phyloP scores from a whole-genome alignment of 805 yeast species.

The Ogataea siamensis region DNA sequence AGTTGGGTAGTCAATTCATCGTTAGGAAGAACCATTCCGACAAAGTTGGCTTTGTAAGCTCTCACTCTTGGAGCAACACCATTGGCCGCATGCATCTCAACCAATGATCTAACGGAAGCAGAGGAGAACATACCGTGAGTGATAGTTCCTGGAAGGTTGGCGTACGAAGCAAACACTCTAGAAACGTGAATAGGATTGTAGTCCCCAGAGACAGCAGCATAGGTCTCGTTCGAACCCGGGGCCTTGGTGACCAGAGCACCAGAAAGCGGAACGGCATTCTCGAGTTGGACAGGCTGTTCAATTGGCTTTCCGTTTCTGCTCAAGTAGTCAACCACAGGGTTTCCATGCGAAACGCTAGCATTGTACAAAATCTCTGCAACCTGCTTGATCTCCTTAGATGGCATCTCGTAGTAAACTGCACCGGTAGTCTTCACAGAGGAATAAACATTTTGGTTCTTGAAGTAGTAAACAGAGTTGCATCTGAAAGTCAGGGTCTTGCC shows the following conservation, averaged over 20 bases:
- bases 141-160: slow-evolving; percentile 93
- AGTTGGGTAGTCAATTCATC: slow-evolving; percentile 81
- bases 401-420: slow-evolving; percentile 80
- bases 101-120: slow-evolving; percentile 90
- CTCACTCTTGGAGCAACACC: slow-evolving; percentile 94
- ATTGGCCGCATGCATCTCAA: slow-evolving; percentile 98
- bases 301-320: slow-evolving; percentile 88
- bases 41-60: slow-evolving; percentile 86
- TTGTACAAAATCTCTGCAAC: slow-evolving; percentile 82
- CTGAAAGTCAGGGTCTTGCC: slow-evolving; percentile 85
- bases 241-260: slow-evolving; percentile 68
- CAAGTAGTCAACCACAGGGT: slow-evolving; percentile 94
- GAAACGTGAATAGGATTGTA: slow-evolving; percentile 98
- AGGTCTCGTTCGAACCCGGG: slow-evolving; percentile 94
- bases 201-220: slow-evolving; percentile 97
- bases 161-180: slow-evolving; percentile 90
- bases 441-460: slow-evolving; percentile 72
- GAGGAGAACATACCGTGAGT: slow-evolving; percentile 99
- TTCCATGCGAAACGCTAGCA: slow-evolving; percentile 92
- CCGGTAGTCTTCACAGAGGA: slow-evolving; percentile 83
- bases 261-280: slow-evolving; percentile 82
- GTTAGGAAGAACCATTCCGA: slow-evolving; percentile 97
- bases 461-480: slow-evolving; percentile 79
- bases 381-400: slow-evolving; percentile 84
- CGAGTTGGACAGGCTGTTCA: slow-evolving; percentile 91